Evolutionary conservation across 805 yeast genomes (phyloP).

Genomic region (Wickerhamiella sorbophila): DNA sequence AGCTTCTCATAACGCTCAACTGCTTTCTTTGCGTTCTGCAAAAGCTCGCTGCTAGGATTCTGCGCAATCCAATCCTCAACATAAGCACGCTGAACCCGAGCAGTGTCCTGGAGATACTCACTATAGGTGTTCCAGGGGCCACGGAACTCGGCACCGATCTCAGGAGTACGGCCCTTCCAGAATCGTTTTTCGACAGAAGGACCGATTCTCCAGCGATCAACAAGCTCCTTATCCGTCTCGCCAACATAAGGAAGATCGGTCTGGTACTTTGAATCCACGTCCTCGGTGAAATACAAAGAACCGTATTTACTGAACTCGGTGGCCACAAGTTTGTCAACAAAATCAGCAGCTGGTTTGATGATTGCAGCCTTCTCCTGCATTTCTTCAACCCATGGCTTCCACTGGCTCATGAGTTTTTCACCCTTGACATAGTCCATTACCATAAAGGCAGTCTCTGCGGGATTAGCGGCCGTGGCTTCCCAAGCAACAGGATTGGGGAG

Average conservation of each 20-base stretch:
- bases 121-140: constrained; percentile 76
- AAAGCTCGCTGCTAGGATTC: constrained; percentile 33
- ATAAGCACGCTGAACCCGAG: constrained; percentile 50
- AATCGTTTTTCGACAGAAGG: constrained; percentile 72
- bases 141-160: constrained; percentile 33
- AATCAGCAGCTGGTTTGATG: constrained; percentile 58
- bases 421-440: constrained; percentile 73
- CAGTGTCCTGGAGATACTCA: constrained; percentile 50
- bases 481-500: constrained; percentile 62
- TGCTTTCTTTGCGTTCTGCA: constrained; percentile 25
- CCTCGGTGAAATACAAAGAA: constrained; percentile 65
- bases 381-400: constrained; percentile 73
- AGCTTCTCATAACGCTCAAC: constrained; percentile 46
- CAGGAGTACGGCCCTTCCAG: constrained; percentile 50
- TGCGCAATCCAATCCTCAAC: constrained; percentile 40
- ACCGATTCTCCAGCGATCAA: constrained; percentile 76
- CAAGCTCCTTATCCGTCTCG: constrained; percentile 40
- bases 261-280: constrained; percentile 36
- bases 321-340: constrained; percentile 41
- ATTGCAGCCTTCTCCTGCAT: constrained; percentile 35
- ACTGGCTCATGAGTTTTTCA: constrained; percentile 66
- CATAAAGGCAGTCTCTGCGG: constrained; percentile 59
- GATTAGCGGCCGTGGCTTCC: constrained; percentile 52
- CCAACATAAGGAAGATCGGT: constrained; percentile 40
- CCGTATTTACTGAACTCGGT: constrained; percentile 62